A percentile compares a stretch with the other conserved stretches of the same genome.
Evolutionary conservation across 176 grass and related monocot genomes (phyloP).

Genomic region (Cenchrus purpureus): DNA sequence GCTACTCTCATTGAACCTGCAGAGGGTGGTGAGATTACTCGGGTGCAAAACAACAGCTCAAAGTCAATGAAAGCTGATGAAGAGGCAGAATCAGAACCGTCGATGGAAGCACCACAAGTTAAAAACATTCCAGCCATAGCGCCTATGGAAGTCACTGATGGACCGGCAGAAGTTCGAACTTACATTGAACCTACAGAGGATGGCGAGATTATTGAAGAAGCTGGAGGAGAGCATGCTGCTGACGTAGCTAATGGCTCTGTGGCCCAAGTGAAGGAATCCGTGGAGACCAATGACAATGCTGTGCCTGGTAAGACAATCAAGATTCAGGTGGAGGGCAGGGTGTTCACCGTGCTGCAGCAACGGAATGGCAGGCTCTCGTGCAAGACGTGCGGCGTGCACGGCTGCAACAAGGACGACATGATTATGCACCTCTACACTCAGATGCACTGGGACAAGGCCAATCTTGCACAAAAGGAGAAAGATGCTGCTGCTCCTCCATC

Average conservation of each 20-base stretch:
- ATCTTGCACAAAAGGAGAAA: background rate
- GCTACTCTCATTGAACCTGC: background rate
- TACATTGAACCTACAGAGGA: background rate
- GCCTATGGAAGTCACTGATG: background rate
- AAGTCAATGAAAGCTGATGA: background rate
- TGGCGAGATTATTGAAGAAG: background rate
- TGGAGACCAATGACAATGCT: background rate
- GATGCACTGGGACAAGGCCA: slow-evolving; percentile 14
- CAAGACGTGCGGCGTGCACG: slow-evolving; percentile 5
- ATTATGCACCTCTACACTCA: slow-evolving; percentile 37
- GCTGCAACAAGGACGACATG: slow-evolving; percentile 35
- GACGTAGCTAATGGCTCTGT: background rate
- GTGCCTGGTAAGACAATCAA: background rate
- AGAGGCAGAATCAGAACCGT: background rate
- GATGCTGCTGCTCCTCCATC: background rate
- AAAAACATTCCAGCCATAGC: background rate
- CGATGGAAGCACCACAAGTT: background rate
- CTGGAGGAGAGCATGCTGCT: background rate
- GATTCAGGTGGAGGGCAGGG: slow-evolving; percentile 34
- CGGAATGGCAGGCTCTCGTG: slow-evolving; percentile 30
- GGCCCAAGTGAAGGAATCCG: background rate
- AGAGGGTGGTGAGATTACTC: background rate
- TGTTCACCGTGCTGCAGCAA: slow-evolving; percentile 15
- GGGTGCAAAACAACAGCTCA: background rate
- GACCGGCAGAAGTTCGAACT: background rate